phyloP scores from a whole-genome alignment of 495 filamentous ascomycete genomes.

The Lasiosphaeriaceae sp. region DNA sequence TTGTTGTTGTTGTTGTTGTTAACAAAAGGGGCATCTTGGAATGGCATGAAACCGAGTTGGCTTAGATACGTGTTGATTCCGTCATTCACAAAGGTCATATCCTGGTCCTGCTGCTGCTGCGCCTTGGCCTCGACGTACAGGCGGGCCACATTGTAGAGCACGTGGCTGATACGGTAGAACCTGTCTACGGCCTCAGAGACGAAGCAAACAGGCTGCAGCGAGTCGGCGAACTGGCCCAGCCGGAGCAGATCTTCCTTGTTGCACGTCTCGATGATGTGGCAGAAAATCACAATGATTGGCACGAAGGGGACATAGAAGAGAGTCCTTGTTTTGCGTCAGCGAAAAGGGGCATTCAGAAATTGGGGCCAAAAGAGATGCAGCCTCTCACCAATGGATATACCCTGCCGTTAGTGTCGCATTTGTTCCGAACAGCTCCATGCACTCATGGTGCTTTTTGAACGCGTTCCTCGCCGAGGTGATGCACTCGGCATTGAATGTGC shows the following conservation, averaged over 20 bases:
- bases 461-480: constrained; percentile 55
- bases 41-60: constrained; percentile 59
- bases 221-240: constrained; percentile 55
- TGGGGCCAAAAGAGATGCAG: neutral
- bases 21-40: neutral
- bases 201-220: constrained; percentile 47
- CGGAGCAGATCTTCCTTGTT: constrained; percentile 44
- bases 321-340: constrained; percentile 37
- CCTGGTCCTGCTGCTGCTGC: constrained; percentile 43
- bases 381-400: constrained; percentile 59
- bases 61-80: constrained; percentile 64
- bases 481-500: constrained; percentile 52
- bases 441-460: constrained; percentile 50
- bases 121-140: constrained; percentile 59
- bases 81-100: constrained; percentile 47
- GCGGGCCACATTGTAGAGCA: constrained; percentile 57
- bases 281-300: constrained; percentile 68
- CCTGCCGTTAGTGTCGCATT: constrained; percentile 45
- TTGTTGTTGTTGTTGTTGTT: constrained; percentile 8
- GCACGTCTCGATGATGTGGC: constrained; percentile 57
- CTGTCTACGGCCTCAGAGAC: constrained; percentile 55
- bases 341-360: too few relatives aligned
- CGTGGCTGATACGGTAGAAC: constrained; percentile 57
- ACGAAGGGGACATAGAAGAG: constrained; percentile 64
- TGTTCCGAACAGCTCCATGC: constrained; percentile 47